Evolutionary conservation across 495 filamentous ascomycete species (phyloP), one percentile per base, ranked within the genome.

Genomic region (Annulohypoxylon stygium): DNA sequence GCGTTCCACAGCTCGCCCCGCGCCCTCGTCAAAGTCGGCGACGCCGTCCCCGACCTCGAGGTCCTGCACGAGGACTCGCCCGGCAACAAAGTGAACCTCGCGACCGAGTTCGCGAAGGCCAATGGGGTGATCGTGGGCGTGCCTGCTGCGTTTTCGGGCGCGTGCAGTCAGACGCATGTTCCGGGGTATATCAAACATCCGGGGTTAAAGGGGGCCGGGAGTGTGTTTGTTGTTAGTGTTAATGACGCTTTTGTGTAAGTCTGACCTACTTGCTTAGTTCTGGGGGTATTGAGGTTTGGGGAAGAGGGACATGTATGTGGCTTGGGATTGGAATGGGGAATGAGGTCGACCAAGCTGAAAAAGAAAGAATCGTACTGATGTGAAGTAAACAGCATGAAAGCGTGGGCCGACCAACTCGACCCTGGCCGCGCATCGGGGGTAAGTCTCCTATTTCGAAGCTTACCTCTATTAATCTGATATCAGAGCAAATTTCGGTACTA

Each of bases 241-340:
- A 99, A 99, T 82, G 96, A 99, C 80, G 89, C 94, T 30, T 98
- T 98, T 81, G 96, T 98, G 90, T 97, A 88, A 84, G 92, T 82
- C 92, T 82, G 16, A 16, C 48, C 20, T 47, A 61, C 55, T 54
- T 57, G 10, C 4, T 64, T 53, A 18, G 41, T 51, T 73, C 37
- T 58, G 43, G 23, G 7, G 33, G 36, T 12, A 12, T 23, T 47
- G 7, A 16, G 33, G 30, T 20, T 57, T 23, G 37, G 64, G 43
- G 9, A 39, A 23, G 9, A 20, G 20, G 26, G 20, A 23, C 20
- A 23, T 23, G 1, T 23, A 23, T 23, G 1, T 23, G 20, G 11
- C 16, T 55, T 9, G 36, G 47, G 58, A 48, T 62, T 48, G 26
- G 6, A 14, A 20, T 50, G 48, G 48, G 18, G 12, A 43, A 43